Evolutionary conservation across 1,284 basidiomycete genomes (phyloP).

Genomic region (Ceratobasidium papillatum): DNA sequence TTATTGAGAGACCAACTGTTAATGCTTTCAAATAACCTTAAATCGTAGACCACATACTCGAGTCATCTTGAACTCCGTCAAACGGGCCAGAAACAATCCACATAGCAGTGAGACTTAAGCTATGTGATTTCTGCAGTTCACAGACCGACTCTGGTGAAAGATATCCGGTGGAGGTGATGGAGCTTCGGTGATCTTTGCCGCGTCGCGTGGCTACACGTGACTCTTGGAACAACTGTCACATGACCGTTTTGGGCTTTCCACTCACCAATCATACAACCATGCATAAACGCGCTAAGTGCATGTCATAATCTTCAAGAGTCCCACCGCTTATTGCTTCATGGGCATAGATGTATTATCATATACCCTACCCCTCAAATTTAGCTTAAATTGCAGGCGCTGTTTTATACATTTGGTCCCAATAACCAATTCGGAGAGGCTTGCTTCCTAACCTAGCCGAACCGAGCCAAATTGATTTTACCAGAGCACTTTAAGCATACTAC

Average conservation of each 20-base stretch:
- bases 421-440: too few relatives aligned
- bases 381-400: too few relatives aligned
- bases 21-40: not conserved
- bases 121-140: not conserved
- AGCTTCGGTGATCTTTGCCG: conserved; percentile 13
- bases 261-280: not conserved
- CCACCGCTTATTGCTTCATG: too few relatives aligned
- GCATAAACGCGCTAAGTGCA: not conserved
- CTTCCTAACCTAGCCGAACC: too few relatives aligned
- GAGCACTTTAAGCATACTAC: too few relatives aligned
- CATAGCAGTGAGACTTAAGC: not conserved
- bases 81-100: conserved; percentile 31
- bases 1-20: not conserved
- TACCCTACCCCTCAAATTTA: too few relatives aligned
- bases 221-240: not conserved
- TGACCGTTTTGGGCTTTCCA: not conserved
- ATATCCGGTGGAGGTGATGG: not conserved
- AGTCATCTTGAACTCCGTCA: conserved; percentile 31
- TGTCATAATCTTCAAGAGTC: too few relatives aligned
- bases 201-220: conserved; percentile 8
- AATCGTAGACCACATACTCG: conserved; percentile 1
- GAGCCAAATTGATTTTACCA: too few relatives aligned
- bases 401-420: too few relatives aligned
- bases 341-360: too few relatives aligned
- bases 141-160: not conserved